phyloP scores from a whole-genome alignment of 169 alveolate genomes.

The Plasmodium vivax region DNA sequence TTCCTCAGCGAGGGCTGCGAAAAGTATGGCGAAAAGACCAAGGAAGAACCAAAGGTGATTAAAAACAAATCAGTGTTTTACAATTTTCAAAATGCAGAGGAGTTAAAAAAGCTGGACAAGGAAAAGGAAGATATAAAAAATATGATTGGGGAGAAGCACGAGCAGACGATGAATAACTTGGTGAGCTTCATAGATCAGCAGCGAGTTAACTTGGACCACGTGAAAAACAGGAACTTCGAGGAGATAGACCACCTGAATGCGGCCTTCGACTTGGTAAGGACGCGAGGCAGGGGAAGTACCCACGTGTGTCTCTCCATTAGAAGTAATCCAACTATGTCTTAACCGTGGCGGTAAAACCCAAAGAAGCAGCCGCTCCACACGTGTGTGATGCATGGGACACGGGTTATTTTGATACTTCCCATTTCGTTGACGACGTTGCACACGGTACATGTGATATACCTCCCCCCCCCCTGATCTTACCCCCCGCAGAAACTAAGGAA shows the following conservation, averaged over 20 bases:
- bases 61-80: constrained; percentile 50
- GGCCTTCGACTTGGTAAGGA: constrained; percentile 37
- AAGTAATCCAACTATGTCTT: background rate
- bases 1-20: constrained; percentile 39
- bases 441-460: background rate
- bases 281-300: background rate
- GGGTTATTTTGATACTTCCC: background rate
- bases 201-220: constrained; percentile 25
- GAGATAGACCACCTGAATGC: constrained; percentile 39
- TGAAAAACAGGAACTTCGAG: constrained; percentile 37
- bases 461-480: background rate
- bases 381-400: background rate
- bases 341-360: background rate
- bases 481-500: constrained; percentile 20
- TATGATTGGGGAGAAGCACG: constrained; percentile 37
- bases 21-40: constrained; percentile 31
- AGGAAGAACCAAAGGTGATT: constrained; percentile 18
- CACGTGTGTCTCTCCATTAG: background rate
- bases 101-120: constrained; percentile 37
- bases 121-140: constrained; percentile 40
- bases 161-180: constrained; percentile 44
- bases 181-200: constrained; percentile 32
- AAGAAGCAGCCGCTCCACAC: background rate
- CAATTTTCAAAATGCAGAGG: constrained; percentile 61
- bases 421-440: background rate